Base-by-base conservation (phyloP, 225 moss, liverwort and hornwort species). In the Climacium dendroides region DNA sequence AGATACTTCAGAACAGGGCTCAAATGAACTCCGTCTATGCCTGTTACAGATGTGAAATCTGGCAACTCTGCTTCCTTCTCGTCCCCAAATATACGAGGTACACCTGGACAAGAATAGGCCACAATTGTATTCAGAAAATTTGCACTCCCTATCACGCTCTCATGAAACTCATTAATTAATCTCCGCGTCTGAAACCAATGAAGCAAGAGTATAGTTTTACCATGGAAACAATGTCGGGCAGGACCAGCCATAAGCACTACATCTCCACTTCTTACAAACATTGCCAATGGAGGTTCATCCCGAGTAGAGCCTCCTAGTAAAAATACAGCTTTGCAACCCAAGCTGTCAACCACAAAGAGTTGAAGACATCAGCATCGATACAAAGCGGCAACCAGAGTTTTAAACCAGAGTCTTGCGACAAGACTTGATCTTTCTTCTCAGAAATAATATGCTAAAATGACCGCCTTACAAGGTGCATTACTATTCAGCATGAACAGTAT, bases 241-340 rank as follows among this genome's bases (percentile, higher is more conserved):
- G 97, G 87, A 87, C 96, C 97, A 74, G 96, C 95, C 95, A 99
- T 97, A 76, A 99, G 97, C 86, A 99, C 96, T 28, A 95, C 99
- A 93, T 99, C 99, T 74, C 99, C 99, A 88, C 99, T 99, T 64
- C 99, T 95, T 63, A 99, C 90, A 76, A 95, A 99, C 96, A 99
- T 97, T 70, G 99, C 97, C 35, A 91, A 83, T 75, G 99, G 99
- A 89, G 92, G 61, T 63, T 95, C 94, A 50, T 96, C 95, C 88
- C 96, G 90, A 54, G 93, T 94, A 77, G 90, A 87, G 63, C 99
- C 97, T 89, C 99, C 99, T 17, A 99, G 88, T 87, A 99, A 86
- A 89, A 97, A 99, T n/a, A 99, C 85, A 57, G 97, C 99, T 89
- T 96, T 99, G 92, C 99, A 99, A 74, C 99, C 99, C 88, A 99